These are phyloP conservation scores for Juncus inflexus DNA, from an alignment of 176 grass and related monocot genomes.

Conservation along the genomic window DNA sequence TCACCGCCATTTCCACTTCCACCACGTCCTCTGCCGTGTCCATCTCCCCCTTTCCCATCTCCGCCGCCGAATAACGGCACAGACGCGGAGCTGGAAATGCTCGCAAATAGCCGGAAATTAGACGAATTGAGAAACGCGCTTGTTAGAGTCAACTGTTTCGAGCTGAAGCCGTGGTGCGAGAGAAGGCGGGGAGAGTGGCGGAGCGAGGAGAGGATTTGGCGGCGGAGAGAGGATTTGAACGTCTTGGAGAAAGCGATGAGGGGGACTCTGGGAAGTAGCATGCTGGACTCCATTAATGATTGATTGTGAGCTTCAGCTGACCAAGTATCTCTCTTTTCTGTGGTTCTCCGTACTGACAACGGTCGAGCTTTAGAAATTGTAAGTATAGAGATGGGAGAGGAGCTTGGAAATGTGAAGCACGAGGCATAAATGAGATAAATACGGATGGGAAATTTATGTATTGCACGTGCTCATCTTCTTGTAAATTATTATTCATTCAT, in stretches of 20 bases:
- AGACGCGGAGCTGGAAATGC: constrained; percentile 59
- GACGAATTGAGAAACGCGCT: constrained; percentile 38
- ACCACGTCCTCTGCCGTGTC: constrained; percentile 23
- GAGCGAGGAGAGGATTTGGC: constrained; percentile 36
- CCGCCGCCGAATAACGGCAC: constrained; percentile 38
- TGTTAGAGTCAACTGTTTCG: constrained; percentile 44
- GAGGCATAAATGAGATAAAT: no score
- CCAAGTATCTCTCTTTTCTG: no score
- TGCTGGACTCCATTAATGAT: constrained; percentile 46
- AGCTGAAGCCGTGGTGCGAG: constrained; percentile 10
- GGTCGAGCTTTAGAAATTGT: no score
- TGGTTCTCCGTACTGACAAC: no score
- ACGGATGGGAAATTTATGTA: no score
- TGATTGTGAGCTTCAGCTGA: background rate
- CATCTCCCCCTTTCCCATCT: constrained; percentile 33
- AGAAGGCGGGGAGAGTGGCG: constrained; percentile 31
- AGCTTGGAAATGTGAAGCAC: no score
- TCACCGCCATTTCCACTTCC: constrained; percentile 32
- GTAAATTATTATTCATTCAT: no score
- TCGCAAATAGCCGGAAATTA: constrained; percentile 52
- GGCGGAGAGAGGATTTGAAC: constrained; percentile 37
- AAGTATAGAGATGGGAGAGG: no score
- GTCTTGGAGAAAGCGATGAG: constrained; percentile 69
- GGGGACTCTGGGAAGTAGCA: constrained; percentile 41
- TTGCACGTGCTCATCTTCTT: no score